These are phyloP conservation scores for Malus hybrid DNA, from an alignment of 331 rosid genomes.

Conservation along the genomic window DNA sequence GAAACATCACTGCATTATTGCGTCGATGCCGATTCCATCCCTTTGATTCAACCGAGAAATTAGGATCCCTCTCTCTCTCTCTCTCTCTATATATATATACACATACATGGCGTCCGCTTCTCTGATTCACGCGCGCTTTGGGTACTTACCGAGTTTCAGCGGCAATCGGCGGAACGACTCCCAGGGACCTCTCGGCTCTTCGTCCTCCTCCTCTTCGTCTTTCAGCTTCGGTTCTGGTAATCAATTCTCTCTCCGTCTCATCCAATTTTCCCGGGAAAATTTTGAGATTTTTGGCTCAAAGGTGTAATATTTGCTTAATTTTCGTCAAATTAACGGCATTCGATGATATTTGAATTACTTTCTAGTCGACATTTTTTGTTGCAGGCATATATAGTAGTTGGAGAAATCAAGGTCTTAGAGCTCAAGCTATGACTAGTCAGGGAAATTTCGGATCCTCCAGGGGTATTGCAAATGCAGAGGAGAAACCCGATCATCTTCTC, in stretches of 20 bases:
- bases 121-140: constrained; percentile 32
- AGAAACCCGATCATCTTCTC: constrained; percentile 85
- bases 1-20: background rate
- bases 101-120: constrained; percentile 42
- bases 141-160: constrained; percentile 22
- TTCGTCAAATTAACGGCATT: background rate
- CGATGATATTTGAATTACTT: background rate
- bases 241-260: background rate
- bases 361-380: background rate
- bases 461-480: constrained; percentile 27
- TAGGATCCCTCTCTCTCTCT: constrained; percentile 3
- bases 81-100: background rate
- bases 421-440: constrained; percentile 61
- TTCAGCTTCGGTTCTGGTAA: constrained; percentile 27
- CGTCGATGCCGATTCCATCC: constrained; percentile 16
- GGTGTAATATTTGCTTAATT: background rate
- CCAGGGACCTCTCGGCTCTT: constrained; percentile 12
- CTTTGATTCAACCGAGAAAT: constrained; percentile 23
- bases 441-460: constrained; percentile 35
- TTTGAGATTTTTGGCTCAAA: background rate
- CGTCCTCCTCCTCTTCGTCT: constrained; percentile 25
- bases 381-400: constrained; percentile 53
- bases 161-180: constrained; percentile 16
- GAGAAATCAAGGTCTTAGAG: constrained; percentile 47
- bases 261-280: background rate